Evolutionary conservation across 768 basidiomycete species (phyloP).

Genomic region (Naganishia vaughanmartiniae): DNA sequence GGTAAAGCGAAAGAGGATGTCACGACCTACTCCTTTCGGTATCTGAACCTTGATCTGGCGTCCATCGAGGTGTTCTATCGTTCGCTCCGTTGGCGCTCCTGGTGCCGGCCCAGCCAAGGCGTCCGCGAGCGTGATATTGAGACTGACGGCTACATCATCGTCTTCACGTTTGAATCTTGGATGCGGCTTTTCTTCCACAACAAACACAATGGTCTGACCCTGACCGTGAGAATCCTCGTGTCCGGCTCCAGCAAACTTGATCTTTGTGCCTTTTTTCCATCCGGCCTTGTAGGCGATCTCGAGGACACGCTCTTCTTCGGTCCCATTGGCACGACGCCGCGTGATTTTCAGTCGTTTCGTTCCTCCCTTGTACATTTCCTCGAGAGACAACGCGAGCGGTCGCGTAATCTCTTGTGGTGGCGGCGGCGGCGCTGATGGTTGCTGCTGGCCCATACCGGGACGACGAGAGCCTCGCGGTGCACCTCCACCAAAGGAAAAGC

Average conservation of each 20-base stretch:
- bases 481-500: slow-evolving; percentile 55
- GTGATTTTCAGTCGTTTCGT: slow-evolving; percentile 86
- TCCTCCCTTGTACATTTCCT: slow-evolving; percentile 94
- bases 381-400: slow-evolving; percentile 87
- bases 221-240: slow-evolving; percentile 51
- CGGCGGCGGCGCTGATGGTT: slow-evolving; percentile 34
- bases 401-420: slow-evolving; percentile 63
- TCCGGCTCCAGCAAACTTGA: slow-evolving; percentile 81
- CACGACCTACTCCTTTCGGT: slow-evolving; percentile 56
- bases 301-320: slow-evolving; percentile 84
- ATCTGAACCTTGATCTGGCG: slow-evolving; percentile 67
- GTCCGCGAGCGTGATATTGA: slow-evolving; percentile 73
- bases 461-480: slow-evolving; percentile 28
- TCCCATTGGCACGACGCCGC: slow-evolving; percentile 67
- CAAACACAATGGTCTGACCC: slow-evolving; percentile 68
- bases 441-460: slow-evolving; percentile 24
- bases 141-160: slow-evolving; percentile 61
- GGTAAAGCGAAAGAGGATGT: neutral
- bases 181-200: slow-evolving; percentile 94
- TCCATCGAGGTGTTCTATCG: slow-evolving; percentile 74
- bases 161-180: slow-evolving; percentile 70
- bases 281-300: slow-evolving; percentile 78
- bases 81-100: slow-evolving; percentile 54
- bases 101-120: slow-evolving; percentile 63
- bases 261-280: slow-evolving; percentile 94